Evolutionary conservation across 2,329 filamentous ascomycete species (phyloP).

Genomic region (Aureobasidium sp.): DNA sequence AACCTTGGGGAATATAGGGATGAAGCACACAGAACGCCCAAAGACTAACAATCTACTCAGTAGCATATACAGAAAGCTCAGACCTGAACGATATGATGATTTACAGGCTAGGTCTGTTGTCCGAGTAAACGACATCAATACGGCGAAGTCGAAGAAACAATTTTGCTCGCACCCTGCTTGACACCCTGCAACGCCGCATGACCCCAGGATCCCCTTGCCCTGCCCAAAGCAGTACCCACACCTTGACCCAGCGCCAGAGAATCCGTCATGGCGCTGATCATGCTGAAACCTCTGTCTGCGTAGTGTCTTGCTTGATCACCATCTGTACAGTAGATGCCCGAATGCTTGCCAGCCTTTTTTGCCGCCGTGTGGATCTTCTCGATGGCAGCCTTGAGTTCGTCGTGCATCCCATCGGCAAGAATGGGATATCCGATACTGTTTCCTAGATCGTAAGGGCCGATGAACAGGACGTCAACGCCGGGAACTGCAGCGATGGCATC

Average conservation of each 20-base stretch:
- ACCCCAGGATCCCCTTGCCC: slow-evolving; percentile 20
- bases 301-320: slow-evolving; percentile 45
- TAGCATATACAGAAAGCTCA: not conserved
- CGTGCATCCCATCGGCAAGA: slow-evolving; percentile 37
- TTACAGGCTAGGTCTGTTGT: not conserved
- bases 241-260: slow-evolving; percentile 23
- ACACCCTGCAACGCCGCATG: slow-evolving; percentile 21
- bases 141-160: slow-evolving; percentile 2
- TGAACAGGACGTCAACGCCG: slow-evolving; percentile 46
- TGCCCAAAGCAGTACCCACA: slow-evolving; percentile 23
- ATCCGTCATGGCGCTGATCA: slow-evolving; percentile 36
- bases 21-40: no score
- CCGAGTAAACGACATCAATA: not conserved
- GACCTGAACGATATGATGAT: not conserved
- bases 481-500: slow-evolving; percentile 45
- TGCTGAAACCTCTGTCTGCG: slow-evolving; percentile 47
- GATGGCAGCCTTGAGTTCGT: slow-evolving; percentile 45
- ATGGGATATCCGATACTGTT: slow-evolving; percentile 51
- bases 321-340: slow-evolving; percentile 47
- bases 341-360: slow-evolving; percentile 44
- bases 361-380: slow-evolving; percentile 44
- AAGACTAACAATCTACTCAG: no score
- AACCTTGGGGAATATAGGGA: no score
- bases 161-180: slow-evolving; percentile 19
- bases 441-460: slow-evolving; percentile 49